A percentile compares a stretch with the other conserved stretches of the same genome.
Evolutionary conservation across 2,329 filamentous ascomycete species (phyloP).

Genomic region (Fusarium solani-melongenae): DNA sequence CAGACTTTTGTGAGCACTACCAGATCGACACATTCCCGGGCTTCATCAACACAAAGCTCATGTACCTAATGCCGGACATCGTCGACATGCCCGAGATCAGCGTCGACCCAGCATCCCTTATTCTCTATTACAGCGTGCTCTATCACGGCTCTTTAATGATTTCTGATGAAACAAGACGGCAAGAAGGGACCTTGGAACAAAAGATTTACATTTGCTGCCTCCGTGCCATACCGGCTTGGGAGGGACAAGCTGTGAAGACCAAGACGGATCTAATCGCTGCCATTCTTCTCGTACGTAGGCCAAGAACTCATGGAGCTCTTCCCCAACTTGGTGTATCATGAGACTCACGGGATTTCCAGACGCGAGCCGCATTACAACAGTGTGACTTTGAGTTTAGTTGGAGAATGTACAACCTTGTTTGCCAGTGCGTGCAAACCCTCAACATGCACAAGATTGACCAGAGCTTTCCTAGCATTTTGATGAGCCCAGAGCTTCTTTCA

Average conservation of each 20-base stretch:
- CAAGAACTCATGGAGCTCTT: not conserved
- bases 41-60: conserved; percentile 12
- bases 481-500: not conserved
- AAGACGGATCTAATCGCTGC: conserved; percentile 2
- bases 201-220: not conserved
- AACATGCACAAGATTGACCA: conserved; percentile 8
- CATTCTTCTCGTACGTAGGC: conserved; percentile 5
- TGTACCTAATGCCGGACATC: conserved; percentile 1
- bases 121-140: conserved; percentile 7
- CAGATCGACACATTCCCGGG: conserved; percentile 2
- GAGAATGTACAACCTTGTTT: conserved; percentile 5
- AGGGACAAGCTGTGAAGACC: not conserved
- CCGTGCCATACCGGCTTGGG: conserved; percentile 1
- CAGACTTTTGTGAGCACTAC: conserved; percentile 4
- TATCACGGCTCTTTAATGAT: conserved; percentile 2
- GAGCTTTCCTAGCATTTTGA: not conserved
- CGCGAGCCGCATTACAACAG: conserved; percentile 2
- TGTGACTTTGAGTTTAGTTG: conserved; percentile 6
- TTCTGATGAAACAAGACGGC: not conserved
- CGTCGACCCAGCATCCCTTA: not conserved
- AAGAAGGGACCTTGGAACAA: not conserved
- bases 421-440: not conserved
- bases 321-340: not conserved
- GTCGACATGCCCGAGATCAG: conserved; percentile 1
- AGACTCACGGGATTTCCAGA: not conserved